These are phyloP conservation scores for Thalassiosira mediterranea DNA, from an alignment of 352 stramenopile genomes.

Conservation along the genomic window DNA sequence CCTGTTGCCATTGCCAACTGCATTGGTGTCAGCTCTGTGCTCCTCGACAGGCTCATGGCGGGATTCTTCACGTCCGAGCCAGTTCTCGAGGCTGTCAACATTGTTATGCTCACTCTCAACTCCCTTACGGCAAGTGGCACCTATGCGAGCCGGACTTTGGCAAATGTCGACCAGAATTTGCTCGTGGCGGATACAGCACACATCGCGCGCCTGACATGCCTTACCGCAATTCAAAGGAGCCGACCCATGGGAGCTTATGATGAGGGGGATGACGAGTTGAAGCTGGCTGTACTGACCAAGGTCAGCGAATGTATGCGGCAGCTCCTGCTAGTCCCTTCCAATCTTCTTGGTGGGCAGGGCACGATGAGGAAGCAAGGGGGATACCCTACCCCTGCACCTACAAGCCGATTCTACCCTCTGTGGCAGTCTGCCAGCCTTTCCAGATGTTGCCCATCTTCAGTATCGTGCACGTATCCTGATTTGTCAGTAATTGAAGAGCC, in stretches of 20 bases:
- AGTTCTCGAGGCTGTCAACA: constrained; percentile 68
- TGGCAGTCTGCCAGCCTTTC: constrained; percentile 76
- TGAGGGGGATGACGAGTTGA: constrained; percentile 70
- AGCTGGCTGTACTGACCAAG: constrained; percentile 66
- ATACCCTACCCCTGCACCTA: constrained; percentile 58
- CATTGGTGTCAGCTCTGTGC: constrained; percentile 75
- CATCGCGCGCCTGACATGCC: constrained; percentile 73
- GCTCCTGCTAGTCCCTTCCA: constrained; percentile 77
- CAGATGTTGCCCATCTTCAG: constrained; percentile 57
- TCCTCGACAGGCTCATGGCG: constrained; percentile 78
- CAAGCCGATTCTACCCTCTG: constrained; percentile 70
- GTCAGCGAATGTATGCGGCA: constrained; percentile 67
- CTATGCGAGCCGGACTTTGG: constrained; percentile 57
- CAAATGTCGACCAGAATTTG: constrained; percentile 72
- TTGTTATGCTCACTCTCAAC: constrained; percentile 69
- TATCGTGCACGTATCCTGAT: constrained; percentile 72
- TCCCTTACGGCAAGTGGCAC: constrained; percentile 66
- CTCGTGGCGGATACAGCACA: constrained; percentile 77
- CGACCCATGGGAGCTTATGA: constrained; percentile 67
- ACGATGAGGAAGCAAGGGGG: constrained; percentile 51
- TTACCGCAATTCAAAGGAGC: constrained; percentile 71
- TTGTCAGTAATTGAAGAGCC: constrained; percentile 68
- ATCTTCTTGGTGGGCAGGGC: constrained; percentile 49
- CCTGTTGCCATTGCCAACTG: constrained; percentile 77
- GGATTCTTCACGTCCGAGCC: constrained; percentile 81